A percentile compares a stretch with the other conserved stretches of the same genome.
These are phyloP conservation scores for Cryptosporidium canis DNA, from an alignment of 169 alveolate species.

Conservation along the genomic window DNA sequence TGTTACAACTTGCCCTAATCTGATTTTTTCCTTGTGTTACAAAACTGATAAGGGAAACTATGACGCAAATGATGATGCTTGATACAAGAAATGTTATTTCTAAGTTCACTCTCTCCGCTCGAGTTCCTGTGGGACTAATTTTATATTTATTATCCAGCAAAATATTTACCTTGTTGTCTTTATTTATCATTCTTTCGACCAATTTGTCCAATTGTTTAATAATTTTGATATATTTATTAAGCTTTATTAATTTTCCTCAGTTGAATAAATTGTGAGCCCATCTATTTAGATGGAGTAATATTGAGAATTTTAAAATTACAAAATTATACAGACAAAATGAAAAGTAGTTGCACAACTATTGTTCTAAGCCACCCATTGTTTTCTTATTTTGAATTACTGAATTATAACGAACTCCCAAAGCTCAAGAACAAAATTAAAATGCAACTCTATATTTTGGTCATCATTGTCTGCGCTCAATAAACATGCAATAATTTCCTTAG, in stretches of 20 bases:
- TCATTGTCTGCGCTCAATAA: not conserved
- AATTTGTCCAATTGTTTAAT: not conserved
- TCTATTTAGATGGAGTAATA: not conserved
- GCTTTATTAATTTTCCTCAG: not conserved
- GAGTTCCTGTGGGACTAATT: not conserved
- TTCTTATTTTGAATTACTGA: not conserved
- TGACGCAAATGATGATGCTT: conserved; percentile 30
- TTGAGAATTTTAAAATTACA: conserved; percentile 10
- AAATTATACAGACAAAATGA: conserved; percentile 18
- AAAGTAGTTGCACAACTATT: not conserved
- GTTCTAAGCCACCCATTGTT: conserved; percentile 8
- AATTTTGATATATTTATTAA: not conserved
- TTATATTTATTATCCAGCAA: not conserved
- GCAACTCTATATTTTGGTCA: not conserved
- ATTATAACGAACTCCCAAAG: not conserved
- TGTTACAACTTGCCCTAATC: not conserved
- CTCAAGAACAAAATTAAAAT: not conserved
- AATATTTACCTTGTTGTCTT: not conserved
- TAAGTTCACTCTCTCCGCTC: not conserved
- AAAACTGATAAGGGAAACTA: conserved; percentile 33
- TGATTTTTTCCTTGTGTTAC: conserved; percentile 56
- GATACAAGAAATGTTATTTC: conserved; percentile 32
- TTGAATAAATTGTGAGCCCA: not conserved
- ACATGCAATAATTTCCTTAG: conserved; percentile 9
- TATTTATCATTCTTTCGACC: not conserved